Evolutionary conservation across 2,329 filamentous ascomycete genomes (phyloP).

Genomic region (Pseudogymnoascus sp.): DNA sequence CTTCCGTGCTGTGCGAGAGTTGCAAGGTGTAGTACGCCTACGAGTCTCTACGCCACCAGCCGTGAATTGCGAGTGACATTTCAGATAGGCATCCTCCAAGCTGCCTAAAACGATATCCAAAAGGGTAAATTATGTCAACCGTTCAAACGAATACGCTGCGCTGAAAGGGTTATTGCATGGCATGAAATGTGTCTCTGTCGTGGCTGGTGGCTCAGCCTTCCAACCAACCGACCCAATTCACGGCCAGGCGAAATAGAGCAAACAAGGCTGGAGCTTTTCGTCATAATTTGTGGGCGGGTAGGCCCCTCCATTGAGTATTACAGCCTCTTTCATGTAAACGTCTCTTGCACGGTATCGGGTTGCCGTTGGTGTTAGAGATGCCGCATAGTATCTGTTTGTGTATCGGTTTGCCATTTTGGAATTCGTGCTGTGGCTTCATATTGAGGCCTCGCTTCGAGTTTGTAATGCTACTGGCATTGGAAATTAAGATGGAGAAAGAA

Average conservation of each 20-base stretch:
- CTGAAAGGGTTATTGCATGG: neutral
- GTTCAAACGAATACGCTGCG: neutral
- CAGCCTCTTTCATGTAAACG: neutral
- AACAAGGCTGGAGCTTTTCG: neutral
- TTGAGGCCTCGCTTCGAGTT: neutral
- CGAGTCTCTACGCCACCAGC: neutral
- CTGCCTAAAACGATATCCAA: neutral
- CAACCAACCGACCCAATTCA: neutral
- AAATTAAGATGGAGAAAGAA: neutral
- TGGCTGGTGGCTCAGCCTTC: neutral
- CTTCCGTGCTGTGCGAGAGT: neutral
- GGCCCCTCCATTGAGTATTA: neutral
- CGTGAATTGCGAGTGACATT: neutral
- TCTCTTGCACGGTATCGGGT: neutral
- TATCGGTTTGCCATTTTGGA: neutral
- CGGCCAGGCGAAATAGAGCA: neutral
- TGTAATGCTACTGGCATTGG: neutral
- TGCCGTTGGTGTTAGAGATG: neutral
- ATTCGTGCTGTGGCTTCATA: neutral
- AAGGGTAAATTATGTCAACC: neutral
- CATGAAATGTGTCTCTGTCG: neutral
- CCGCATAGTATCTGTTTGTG: neutral
- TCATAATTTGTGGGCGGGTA: neutral
- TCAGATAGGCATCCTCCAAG: neutral
- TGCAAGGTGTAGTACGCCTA: neutral